These are phyloP conservation scores for Mangifera indica DNA, from an alignment of 345 rosid species.

Conservation along the genomic window DNA sequence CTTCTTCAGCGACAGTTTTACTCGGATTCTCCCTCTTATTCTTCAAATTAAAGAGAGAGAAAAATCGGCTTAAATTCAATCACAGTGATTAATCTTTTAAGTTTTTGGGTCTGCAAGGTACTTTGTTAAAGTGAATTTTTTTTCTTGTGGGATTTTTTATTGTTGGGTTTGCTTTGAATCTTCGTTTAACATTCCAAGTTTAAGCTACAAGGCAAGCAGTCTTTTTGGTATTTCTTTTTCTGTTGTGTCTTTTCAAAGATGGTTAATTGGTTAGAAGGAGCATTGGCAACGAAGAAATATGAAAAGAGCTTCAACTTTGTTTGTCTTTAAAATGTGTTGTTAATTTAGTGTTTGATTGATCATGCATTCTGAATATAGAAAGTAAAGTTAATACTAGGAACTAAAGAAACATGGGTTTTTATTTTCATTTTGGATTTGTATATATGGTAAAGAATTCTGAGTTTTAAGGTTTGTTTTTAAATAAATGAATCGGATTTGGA, in stretches of 20 bases:
- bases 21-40: neutral
- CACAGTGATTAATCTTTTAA: slow-evolving; percentile 1
- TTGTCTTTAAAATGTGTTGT: neutral
- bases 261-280: neutral
- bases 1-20: no score
- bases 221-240: neutral
- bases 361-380: neutral
- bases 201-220: slow-evolving; percentile 27
- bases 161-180: slow-evolving; percentile 30
- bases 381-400: neutral
- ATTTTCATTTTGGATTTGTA: neutral
- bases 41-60: slow-evolving; percentile 14
- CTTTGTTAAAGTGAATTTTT: slow-evolving; percentile 4
- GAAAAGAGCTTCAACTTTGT: slow-evolving; percentile 3
- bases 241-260: neutral
- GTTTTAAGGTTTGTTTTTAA: neutral
- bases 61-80: slow-evolving; percentile 1
- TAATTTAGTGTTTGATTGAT: slow-evolving; percentile 1
- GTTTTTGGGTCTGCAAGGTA: slow-evolving; percentile 23
- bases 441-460: neutral
- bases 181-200: slow-evolving; percentile 32
- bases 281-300: slow-evolving; percentile 1
- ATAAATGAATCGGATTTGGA: neutral
- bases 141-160: neutral
- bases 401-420: neutral